Conservation (phyloP, 495 filamentous ascomycete genomes). For the Umbilicaria muhlenbergii region DNA sequence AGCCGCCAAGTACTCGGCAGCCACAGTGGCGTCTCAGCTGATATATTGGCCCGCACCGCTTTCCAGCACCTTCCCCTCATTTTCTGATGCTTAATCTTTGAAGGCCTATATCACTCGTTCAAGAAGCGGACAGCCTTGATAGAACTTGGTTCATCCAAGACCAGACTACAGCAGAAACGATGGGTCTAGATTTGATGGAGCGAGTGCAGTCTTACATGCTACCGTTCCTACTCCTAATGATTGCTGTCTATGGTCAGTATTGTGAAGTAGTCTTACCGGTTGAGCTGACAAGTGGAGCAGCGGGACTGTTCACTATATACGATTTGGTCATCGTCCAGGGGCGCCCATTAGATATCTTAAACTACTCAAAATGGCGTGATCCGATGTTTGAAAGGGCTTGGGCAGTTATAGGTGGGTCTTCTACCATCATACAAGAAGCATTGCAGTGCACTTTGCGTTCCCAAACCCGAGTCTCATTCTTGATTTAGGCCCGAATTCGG, state of each 20-base stretch:
- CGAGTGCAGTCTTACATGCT: constrained; percentile 1
- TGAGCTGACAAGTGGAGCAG: neutral
- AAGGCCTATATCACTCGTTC: too few relatives aligned
- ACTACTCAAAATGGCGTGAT: constrained; percentile 1
- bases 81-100: too few relatives aligned
- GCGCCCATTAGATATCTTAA: constrained; percentile 1
- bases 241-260: constrained; percentile 5
- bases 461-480: neutral
- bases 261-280: neutral
- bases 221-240: constrained; percentile 1
- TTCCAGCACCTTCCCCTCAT: too few relatives aligned
- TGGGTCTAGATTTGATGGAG: neutral
- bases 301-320: constrained; percentile 1
- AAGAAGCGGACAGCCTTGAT: too few relatives aligned
- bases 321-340: constrained; percentile 1
- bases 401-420: constrained; percentile 4
- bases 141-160: too few relatives aligned
- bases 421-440: too few relatives aligned
- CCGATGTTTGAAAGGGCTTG: constrained; percentile 5
- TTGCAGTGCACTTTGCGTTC: neutral
- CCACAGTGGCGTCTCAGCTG: too few relatives aligned
- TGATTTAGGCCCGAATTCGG: neutral
- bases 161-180: too few relatives aligned
- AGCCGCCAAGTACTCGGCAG: too few relatives aligned
- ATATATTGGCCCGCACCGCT: too few relatives aligned